Percentiles rank a stretch among this genome's conserved stretches.
Conservation (phyloP, 169 alveolate species). For the Plasmodium billcollinsi region DNA sequence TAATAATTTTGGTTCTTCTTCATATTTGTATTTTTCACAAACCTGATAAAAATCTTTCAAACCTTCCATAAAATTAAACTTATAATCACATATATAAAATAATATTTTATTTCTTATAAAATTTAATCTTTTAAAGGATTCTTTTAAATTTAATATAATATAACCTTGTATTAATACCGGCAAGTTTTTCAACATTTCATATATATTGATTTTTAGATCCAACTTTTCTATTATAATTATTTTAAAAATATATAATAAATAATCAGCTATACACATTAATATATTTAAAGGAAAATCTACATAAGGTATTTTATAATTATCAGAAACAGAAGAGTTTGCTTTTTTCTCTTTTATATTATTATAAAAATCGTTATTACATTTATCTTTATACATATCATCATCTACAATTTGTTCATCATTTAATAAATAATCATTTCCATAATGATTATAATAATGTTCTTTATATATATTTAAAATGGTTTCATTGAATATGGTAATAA, state of each 20-base stretch:
- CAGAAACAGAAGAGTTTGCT: neutral
- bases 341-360: neutral
- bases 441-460: conserved; percentile 55
- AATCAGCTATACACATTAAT: conserved; percentile 65
- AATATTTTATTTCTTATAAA: conserved; percentile 56
- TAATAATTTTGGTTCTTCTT: conserved; percentile 16
- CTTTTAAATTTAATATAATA: conserved; percentile 58
- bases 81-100: conserved; percentile 23
- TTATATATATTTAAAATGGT: conserved; percentile 33
- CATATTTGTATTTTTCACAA: conserved; percentile 4
- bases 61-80: conserved; percentile 52
- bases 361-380: neutral
- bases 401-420: neutral
- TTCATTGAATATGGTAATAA: conserved; percentile 48
- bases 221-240: conserved; percentile 46
- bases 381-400: neutral
- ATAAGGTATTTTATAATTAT: neutral
- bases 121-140: conserved; percentile 45
- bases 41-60: conserved; percentile 53
- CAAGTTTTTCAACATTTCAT: conserved; percentile 43
- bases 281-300: conserved; percentile 49
- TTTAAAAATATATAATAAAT: conserved; percentile 38
- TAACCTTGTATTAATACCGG: conserved; percentile 72
- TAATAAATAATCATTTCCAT: neutral
- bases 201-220: conserved; percentile 45